Conservation (phyloP, 2,329 filamentous ascomycete genomes). For the Rhytidhysteron rufulum region DNA sequence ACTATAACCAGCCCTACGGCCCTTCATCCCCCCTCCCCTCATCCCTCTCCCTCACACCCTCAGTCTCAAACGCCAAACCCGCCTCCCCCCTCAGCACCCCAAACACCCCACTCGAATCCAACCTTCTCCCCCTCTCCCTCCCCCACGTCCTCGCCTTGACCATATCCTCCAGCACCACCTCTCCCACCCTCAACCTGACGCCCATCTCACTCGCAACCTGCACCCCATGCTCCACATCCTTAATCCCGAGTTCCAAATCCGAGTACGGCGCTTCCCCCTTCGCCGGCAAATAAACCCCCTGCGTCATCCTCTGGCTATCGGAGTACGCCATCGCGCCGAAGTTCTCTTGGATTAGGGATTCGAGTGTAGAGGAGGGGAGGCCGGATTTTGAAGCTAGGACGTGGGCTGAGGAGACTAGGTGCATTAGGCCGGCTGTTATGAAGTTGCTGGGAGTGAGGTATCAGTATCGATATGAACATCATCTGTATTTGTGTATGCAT, state of each 20-base stretch:
- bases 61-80: constrained; percentile 44
- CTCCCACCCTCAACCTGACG: constrained; percentile 38
- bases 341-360: constrained; percentile 38
- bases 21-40: too few species aligned
- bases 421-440: constrained; percentile 49
- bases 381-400: constrained; percentile 47
- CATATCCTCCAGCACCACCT: constrained; percentile 43
- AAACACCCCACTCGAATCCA: constrained; percentile 53
- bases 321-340: constrained; percentile 23
- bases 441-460: constrained; percentile 45
- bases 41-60: constrained; percentile 22
- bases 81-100: constrained; percentile 44
- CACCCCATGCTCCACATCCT: constrained; percentile 51
- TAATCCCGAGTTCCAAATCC: constrained; percentile 48
- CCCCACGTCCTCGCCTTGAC: constrained; percentile 38
- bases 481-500: too few species aligned
- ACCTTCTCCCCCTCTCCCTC: constrained; percentile 30
- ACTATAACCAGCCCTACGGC: too few species aligned
- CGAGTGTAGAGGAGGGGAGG: constrained; percentile 39
- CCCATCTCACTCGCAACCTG: constrained; percentile 40
- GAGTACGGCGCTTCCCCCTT: constrained; percentile 41
- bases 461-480: too few species aligned
- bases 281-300: constrained; percentile 21
- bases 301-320: constrained; percentile 23
- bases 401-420: constrained; percentile 48